Percentiles rank a stretch among this genome's conserved stretches.
Conservation (phyloP, 768 basidiomycete species). For the Udeniomyces megalosporus region DNA sequence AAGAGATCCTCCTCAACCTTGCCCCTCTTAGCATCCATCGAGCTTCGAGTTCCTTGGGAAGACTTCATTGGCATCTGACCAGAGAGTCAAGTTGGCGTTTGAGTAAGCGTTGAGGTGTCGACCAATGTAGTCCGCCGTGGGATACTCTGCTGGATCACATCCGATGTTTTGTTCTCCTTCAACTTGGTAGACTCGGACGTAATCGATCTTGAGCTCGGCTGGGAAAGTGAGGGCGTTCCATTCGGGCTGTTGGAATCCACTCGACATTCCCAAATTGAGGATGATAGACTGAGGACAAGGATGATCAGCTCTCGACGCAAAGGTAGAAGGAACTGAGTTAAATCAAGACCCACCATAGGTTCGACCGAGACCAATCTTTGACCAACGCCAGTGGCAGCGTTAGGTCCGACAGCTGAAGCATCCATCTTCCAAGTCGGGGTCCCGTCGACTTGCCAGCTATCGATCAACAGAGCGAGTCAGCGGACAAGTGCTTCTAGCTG, state of each 20-base stretch:
- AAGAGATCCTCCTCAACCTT: no score
- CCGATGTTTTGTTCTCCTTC: slow-evolving; percentile 47
- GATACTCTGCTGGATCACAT: slow-evolving; percentile 59
- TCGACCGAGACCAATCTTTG: slow-evolving; percentile 66
- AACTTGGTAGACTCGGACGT: slow-evolving; percentile 52
- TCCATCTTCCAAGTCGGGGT: slow-evolving; percentile 55
- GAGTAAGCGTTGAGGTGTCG: slow-evolving; percentile 46
- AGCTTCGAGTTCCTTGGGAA: slow-evolving; percentile 51
- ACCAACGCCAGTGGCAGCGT: slow-evolving; percentile 42
- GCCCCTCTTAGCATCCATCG: slow-evolving; percentile 29
- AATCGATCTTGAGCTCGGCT: slow-evolving; percentile 66
- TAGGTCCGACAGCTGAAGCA: slow-evolving; percentile 49
- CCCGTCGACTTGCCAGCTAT: slow-evolving; percentile 61
- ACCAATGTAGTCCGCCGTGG: slow-evolving; percentile 55
- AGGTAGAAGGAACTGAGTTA: not conserved
- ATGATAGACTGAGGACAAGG: slow-evolving; percentile 48
- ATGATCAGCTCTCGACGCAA: not conserved
- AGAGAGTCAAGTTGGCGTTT: slow-evolving; percentile 72
- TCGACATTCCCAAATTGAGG: slow-evolving; percentile 63
- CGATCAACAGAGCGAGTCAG: no score
- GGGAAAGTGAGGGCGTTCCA: slow-evolving; percentile 62
- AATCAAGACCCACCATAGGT: slow-evolving; percentile 55
- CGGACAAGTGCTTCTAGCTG: no score
- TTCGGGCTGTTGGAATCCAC: slow-evolving; percentile 56
- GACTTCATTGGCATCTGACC: slow-evolving; percentile 54